Evolutionary conservation across 129 eudicot genomes (phyloP), one percentile per base, ranked within the genome.

Genomic region (Chrysanthemum lavandulifolium): DNA sequence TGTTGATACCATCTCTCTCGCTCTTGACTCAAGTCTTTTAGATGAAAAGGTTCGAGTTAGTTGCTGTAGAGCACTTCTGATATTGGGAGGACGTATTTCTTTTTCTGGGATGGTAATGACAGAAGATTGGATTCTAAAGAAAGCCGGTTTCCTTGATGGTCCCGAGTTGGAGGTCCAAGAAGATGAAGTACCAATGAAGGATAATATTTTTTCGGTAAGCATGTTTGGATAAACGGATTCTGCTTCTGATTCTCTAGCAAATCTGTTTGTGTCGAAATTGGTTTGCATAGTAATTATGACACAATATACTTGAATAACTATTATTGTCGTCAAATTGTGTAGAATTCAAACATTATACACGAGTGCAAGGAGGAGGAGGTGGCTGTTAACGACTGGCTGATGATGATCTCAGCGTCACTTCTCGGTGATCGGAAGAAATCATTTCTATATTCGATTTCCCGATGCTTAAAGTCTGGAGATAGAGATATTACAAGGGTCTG

Each of bases 51-150:
- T 61, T 45, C 3, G 48, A 13, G 48, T 31, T 13, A 61, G 19
- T 3, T 61, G 67, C 67, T 14, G 49, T 45, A 29, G 48, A 61
- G 67, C 67, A 61, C 67, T 31, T 13, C 67, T 31, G 14, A 61
- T 61, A 3, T 61, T 61, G 49, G 67, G 67, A 61, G 67, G 67
- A 31, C 49, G 67, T 6, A 31, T 61, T 29, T 61, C 67, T 29
- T 61, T 27, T 45, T 61, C 67, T 31, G 67, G 67, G 67, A 61
- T 13, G 67, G 48, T 61, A 61, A 61, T 61, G 67, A 61, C 67
- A 1, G 67, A 61, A 25, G 67, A 61, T 61, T 61, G 67, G 67
- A 61, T 61, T 0, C 48, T 61, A 61, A 61, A 61, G 19, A 61
- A 61, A 61, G 48, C 49, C n/a, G 49, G 67, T 12, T 61, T 61